Conservation (phyloP, 306 rosid species). For the Chamaecrista fasciculata region DNA sequence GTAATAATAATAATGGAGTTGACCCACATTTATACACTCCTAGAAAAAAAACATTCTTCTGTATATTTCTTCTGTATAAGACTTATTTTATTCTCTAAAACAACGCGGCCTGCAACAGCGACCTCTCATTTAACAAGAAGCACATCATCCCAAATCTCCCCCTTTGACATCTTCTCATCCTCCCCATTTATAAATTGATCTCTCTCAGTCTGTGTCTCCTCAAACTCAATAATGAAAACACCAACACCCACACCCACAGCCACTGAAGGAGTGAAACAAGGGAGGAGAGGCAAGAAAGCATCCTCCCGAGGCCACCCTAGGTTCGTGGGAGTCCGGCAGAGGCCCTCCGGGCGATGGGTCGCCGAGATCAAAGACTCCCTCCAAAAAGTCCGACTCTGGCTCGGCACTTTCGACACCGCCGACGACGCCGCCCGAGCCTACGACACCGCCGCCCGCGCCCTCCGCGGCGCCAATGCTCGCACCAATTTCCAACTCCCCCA, state of each 20-base stretch:
- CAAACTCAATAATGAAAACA: slow-evolving; percentile 30
- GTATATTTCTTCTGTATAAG: no score
- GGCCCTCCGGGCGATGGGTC: slow-evolving; percentile 88
- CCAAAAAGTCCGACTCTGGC: slow-evolving; percentile 77
- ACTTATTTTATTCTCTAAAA: no score
- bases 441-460: slow-evolving; percentile 58
- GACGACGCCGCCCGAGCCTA: slow-evolving; percentile 77
- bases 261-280: slow-evolving; percentile 26
- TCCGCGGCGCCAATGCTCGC: slow-evolving; percentile 67
- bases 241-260: no score
- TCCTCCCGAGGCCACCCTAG: slow-evolving; percentile 67
- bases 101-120: no score
- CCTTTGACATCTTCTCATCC: not conserved
- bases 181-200: no score
- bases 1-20: no score
- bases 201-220: no score
- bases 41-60: no score
- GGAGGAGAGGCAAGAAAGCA: slow-evolving; percentile 42
- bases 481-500: slow-evolving; percentile 63
- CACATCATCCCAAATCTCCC: no score
- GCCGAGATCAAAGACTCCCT: slow-evolving; percentile 82
- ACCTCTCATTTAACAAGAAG: no score
- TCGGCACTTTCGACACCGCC: slow-evolving; percentile 69
- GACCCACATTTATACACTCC: no score
- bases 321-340: slow-evolving; percentile 70